Percentiles rank a stretch among this genome's conserved stretches.
Conservation (phyloP, 306 rosid species). For the Prunus davidiana region DNA sequence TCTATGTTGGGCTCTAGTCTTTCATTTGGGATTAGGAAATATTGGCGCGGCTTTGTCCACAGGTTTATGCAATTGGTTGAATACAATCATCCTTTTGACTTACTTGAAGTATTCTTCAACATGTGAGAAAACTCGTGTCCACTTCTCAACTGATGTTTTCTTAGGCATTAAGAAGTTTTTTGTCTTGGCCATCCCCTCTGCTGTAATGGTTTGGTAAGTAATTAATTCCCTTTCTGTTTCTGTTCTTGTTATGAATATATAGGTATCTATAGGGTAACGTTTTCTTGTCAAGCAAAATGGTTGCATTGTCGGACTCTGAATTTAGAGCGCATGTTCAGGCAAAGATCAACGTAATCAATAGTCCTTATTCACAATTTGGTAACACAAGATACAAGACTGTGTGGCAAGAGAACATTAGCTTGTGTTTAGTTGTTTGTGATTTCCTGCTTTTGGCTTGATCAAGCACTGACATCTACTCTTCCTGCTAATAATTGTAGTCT, state of each 20-base stretch:
- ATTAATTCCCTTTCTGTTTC: neutral
- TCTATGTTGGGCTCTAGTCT: slow-evolving; percentile 50
- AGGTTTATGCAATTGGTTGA: slow-evolving; percentile 49
- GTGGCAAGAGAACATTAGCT: neutral
- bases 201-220: slow-evolving; percentile 60
- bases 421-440: neutral
- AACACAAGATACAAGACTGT: no score
- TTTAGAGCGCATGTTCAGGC: no score
- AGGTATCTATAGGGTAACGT: neutral
- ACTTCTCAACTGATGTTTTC: slow-evolving; percentile 35
- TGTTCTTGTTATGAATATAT: no score
- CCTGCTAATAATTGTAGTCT: slow-evolving; percentile 30
- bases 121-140: slow-evolving; percentile 36
- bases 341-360: no score
- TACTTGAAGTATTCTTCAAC: slow-evolving; percentile 40
- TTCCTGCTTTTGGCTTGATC: no score
- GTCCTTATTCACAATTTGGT: no score
- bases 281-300: no score
- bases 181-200: slow-evolving; percentile 52
- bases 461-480: neutral
- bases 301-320: no score
- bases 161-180: slow-evolving; percentile 31
- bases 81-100: slow-evolving; percentile 26
- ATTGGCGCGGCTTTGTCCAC: slow-evolving; percentile 56
- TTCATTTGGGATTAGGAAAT: slow-evolving; percentile 35